phyloP scores from a whole-genome alignment of 73 alveolate genomes.

The Paramecium tetraurelia region DNA sequence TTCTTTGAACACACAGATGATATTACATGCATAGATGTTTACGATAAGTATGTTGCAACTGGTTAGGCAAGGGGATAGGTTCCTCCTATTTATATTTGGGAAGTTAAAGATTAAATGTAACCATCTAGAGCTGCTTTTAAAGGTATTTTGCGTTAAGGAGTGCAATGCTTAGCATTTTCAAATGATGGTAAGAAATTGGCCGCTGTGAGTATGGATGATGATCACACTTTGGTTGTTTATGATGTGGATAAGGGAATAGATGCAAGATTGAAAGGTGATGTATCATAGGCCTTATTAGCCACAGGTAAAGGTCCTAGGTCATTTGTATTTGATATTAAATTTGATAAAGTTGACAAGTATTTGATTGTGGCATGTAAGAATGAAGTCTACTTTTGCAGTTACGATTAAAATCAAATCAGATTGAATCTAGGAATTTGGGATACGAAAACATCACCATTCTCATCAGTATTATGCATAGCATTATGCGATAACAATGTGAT shows the following conservation, averaged over 20 bases:
- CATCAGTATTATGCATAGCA: slow-evolving; percentile 86
- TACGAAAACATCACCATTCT: slow-evolving; percentile 67
- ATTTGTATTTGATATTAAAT: slow-evolving; percentile 81
- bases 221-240: slow-evolving; percentile 86
- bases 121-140: slow-evolving; percentile 80
- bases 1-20: slow-evolving; percentile 94
- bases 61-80: slow-evolving; percentile 95
- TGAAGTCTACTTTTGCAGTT: slow-evolving; percentile 82
- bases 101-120: slow-evolving; percentile 77
- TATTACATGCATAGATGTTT: slow-evolving; percentile 89
- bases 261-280: slow-evolving; percentile 58
- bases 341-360: slow-evolving; percentile 75
- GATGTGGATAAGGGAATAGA: slow-evolving; percentile 80
- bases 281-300: slow-evolving; percentile 68
- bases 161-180: background rate
- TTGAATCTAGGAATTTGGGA: slow-evolving; percentile 91
- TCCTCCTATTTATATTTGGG: slow-evolving; percentile 93
- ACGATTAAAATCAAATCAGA: slow-evolving; percentile 74
- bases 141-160: slow-evolving; percentile 89
- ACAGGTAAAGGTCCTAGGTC: slow-evolving; percentile 91
- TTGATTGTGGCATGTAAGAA: slow-evolving; percentile 86
- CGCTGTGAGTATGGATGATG: background rate
- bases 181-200: slow-evolving; percentile 20
- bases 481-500: slow-evolving; percentile 79
- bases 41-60: slow-evolving; percentile 75